Evolutionary conservation across 1,284 basidiomycete genomes (phyloP).

Genomic region (Cryptococcus sp.): DNA sequence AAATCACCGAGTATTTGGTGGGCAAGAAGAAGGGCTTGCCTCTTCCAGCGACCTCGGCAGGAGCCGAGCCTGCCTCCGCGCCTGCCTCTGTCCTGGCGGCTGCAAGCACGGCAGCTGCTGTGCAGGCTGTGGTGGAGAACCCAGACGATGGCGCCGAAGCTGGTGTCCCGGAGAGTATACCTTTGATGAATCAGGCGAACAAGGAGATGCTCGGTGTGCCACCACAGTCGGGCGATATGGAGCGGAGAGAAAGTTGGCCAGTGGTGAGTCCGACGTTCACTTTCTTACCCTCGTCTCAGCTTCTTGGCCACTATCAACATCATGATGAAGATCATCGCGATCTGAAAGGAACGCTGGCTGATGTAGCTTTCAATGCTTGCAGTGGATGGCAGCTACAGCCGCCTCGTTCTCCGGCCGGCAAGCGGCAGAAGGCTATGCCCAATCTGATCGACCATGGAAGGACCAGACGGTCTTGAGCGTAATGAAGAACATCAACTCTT

Average conservation of each 20-base stretch:
- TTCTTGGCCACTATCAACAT: neutral
- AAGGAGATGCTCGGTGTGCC: constrained; percentile 18
- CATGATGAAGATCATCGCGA: neutral
- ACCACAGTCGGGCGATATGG: constrained; percentile 11
- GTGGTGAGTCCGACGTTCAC: constrained; percentile 17
- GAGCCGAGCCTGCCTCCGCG: neutral
- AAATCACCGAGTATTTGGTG: constrained; percentile 72
- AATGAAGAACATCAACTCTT: constrained; percentile 28
- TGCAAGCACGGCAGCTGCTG: constrained; percentile 1
- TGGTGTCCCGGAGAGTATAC: constrained; percentile 49
- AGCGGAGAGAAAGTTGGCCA: constrained; percentile 28
- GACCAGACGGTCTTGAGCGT: constrained; percentile 35
- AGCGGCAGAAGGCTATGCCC: constrained; percentile 30
- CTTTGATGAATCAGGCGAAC: constrained; percentile 43
- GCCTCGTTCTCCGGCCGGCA: constrained; percentile 19
- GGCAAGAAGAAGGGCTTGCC: constrained; percentile 48
- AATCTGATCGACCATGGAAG: constrained; percentile 25
- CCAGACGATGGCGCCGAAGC: constrained; percentile 33
- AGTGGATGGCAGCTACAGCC: constrained; percentile 38
- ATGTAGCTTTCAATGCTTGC: neutral
- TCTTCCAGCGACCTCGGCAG: constrained; percentile 21
- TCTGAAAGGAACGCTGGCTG: neutral
- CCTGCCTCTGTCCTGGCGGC: neutral
- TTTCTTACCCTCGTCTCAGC: neutral
- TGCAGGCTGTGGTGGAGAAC: constrained; percentile 31